Conservation (phyloP, 148 eudicot genomes). For the Polygonum aviculare region DNA sequence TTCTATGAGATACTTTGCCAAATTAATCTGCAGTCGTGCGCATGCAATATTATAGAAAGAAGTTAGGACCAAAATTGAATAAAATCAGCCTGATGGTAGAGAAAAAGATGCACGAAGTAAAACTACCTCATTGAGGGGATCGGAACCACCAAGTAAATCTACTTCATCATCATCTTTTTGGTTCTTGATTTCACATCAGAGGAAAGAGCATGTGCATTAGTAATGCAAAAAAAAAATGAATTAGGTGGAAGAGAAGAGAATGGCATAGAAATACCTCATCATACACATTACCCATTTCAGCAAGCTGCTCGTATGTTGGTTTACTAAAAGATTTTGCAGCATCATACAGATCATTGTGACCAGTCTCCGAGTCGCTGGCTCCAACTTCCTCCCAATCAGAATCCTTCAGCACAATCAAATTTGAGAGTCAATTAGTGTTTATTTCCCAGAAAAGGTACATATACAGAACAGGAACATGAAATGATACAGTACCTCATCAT, state of each 20-base stretch:
- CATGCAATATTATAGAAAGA: background rate
- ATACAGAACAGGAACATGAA: background rate
- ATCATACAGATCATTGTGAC: slow-evolving; percentile 30
- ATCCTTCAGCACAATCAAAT: slow-evolving; percentile 41
- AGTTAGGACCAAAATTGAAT: background rate
- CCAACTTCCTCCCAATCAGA: slow-evolving; percentile 94
- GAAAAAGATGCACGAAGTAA: background rate
- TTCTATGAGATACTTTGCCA: slow-evolving; percentile 63
- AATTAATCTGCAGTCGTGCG: slow-evolving; percentile 50
- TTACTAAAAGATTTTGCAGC: slow-evolving; percentile 33
- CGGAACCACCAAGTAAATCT: slow-evolving; percentile 54
- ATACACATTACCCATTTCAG: slow-evolving; percentile 68
- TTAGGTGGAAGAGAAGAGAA: background rate
- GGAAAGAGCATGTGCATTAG: background rate
- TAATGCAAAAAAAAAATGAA: background rate
- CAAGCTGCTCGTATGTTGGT: slow-evolving; percentile 62
- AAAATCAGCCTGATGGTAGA: background rate
- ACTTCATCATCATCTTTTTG: slow-evolving; percentile 61
- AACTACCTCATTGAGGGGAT: slow-evolving; percentile 79
- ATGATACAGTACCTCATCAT: slow-evolving; percentile 45
- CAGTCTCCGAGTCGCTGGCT: slow-evolving; percentile 41
- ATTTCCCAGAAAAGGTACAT: background rate
- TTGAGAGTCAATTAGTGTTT: background rate
- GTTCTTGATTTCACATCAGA: slow-evolving; percentile 29
- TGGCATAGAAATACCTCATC: slow-evolving; percentile 38